Conservation (phyloP, 306 rosid species). For the Citrullus amarus region DNA sequence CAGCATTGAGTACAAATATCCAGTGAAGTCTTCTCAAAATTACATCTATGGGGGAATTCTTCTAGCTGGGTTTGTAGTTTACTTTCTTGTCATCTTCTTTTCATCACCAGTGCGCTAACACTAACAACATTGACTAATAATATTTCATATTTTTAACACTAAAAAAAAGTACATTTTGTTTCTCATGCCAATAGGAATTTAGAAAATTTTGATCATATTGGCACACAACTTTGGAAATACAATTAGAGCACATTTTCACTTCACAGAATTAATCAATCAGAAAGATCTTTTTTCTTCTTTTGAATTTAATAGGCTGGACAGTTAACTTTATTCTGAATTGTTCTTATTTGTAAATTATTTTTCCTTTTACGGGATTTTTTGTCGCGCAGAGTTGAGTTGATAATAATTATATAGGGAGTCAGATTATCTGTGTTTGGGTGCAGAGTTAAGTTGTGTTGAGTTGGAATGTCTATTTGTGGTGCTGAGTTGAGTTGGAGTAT, state of each 20-base stretch:
- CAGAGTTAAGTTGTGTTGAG: too few relatives aligned
- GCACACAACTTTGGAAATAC: neutral
- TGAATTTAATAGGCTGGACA: neutral
- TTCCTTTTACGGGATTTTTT: too few relatives aligned
- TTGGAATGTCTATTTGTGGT: too few relatives aligned
- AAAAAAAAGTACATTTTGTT: neutral
- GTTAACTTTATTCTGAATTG: neutral
- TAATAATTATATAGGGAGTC: too few relatives aligned
- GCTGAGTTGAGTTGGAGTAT: too few relatives aligned
- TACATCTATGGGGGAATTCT: slow-evolving; percentile 83
- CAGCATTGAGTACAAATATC: slow-evolving; percentile 69
- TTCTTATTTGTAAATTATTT: neutral
- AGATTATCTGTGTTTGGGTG: too few relatives aligned
- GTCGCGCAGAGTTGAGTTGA: too few relatives aligned
- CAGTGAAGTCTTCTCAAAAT: slow-evolving; percentile 69
- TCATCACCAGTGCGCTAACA: slow-evolving; percentile 72
- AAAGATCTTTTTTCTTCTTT: neutral
- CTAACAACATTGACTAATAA: neutral
- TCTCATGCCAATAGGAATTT: neutral
- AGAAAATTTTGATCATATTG: slow-evolving; percentile 6
- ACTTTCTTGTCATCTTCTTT: slow-evolving; percentile 82
- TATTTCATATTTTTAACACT: neutral
- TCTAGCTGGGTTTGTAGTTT: slow-evolving; percentile 80
- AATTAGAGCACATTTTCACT: neutral
- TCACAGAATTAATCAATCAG: neutral